Conservation (phyloP, 139 green algal species). For the Monoraphidium neglectum region DNA sequence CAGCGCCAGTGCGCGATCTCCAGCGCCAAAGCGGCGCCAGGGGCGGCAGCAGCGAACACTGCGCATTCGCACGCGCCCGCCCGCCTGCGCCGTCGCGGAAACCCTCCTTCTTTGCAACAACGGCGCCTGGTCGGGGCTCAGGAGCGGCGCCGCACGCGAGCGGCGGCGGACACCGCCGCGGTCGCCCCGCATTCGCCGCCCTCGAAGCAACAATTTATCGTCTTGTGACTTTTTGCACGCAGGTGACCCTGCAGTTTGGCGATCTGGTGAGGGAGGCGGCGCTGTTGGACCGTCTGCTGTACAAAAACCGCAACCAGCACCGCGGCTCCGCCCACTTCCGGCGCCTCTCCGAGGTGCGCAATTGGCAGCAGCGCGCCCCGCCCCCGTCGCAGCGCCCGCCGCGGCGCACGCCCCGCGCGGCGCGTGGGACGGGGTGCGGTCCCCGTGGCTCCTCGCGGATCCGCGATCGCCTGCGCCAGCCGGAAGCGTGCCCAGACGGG, state of each 20-base stretch:
- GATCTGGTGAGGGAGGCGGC: slow-evolving; percentile 48
- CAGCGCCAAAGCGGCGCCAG: too few relatives aligned
- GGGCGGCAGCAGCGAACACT: too few relatives aligned
- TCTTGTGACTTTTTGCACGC: too few relatives aligned
- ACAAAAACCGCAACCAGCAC: slow-evolving; percentile 78
- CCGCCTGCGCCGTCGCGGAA: not conserved
- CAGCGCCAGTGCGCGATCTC: too few relatives aligned
- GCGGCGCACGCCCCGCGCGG: too few relatives aligned
- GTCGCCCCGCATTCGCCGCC: not conserved
- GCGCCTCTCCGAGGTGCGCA: slow-evolving; percentile 44
- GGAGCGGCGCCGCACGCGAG: too few relatives aligned
- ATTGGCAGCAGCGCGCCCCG: too few relatives aligned
- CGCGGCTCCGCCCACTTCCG: slow-evolving; percentile 42
- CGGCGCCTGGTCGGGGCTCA: not conserved
- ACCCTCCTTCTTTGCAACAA: not conserved
- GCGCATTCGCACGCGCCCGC: not conserved
- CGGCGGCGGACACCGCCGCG: not conserved
- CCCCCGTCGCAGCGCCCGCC: too few relatives aligned
- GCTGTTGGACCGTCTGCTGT: slow-evolving; percentile 65
- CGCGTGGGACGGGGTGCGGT: not conserved
- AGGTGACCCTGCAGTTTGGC: slow-evolving; percentile 14
- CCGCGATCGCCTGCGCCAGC: not conserved
- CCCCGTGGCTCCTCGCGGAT: not conserved
- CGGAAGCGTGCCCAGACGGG: not conserved
- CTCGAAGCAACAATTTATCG: not conserved